Conservation (phyloP, 352 stramenopile genomes). For the Phytophthora macrochlamydospora region DNA sequence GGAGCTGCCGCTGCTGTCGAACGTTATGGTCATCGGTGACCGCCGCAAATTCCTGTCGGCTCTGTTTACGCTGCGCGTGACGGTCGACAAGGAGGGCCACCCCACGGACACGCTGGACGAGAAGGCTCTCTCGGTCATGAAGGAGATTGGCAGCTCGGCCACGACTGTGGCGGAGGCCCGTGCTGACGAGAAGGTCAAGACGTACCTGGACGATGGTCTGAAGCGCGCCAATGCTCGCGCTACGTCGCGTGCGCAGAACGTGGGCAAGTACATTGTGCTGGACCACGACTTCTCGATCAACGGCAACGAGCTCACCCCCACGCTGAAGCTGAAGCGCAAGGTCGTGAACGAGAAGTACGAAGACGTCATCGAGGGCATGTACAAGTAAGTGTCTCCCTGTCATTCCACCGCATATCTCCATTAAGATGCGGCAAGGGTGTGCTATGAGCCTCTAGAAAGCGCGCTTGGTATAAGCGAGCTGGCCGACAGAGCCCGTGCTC, state of each 20-base stretch:
- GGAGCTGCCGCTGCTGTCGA: slow-evolving; percentile 85
- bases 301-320: slow-evolving; percentile 94
- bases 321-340: slow-evolving; percentile 96
- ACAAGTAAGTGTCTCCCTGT: slow-evolving; percentile 52
- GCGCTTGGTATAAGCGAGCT: too few relatives aligned
- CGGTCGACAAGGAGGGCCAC: slow-evolving; percentile 77
- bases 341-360: slow-evolving; percentile 93
- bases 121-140: slow-evolving; percentile 63
- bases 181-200: slow-evolving; percentile 76
- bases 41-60: slow-evolving; percentile 92
- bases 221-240: slow-evolving; percentile 79
- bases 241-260: slow-evolving; percentile 83
- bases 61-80: slow-evolving; percentile 89
- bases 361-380: slow-evolving; percentile 89
- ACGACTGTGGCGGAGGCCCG: slow-evolving; percentile 77
- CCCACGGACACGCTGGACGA: slow-evolving; percentile 83
- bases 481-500: neutral
- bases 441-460: neutral
- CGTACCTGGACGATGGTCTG: slow-evolving; percentile 72
- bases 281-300: slow-evolving; percentile 91
- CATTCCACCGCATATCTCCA: slow-evolving; percentile 4
- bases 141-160: slow-evolving; percentile 68
- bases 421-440: slow-evolving; percentile 10
- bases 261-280: slow-evolving; percentile 89
- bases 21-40: slow-evolving; percentile 94